Conservation (phyloP, 176 grass and related monocot species). For the maize (Zea mays) region DNA sequence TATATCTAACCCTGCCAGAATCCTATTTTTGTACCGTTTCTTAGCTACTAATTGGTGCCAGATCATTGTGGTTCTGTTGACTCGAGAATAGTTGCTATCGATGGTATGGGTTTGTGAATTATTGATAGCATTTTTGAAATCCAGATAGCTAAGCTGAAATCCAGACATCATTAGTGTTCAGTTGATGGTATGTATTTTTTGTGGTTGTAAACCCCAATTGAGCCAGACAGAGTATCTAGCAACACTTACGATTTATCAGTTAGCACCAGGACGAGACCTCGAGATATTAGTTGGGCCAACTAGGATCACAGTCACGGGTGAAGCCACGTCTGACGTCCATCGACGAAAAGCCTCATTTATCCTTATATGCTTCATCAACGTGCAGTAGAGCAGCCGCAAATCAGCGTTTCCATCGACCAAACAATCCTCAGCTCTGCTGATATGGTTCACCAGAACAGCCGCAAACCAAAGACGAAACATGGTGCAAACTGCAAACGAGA, state of each 20-base stretch:
- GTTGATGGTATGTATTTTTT: no score
- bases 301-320: no score
- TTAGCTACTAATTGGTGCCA: not conserved
- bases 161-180: no score
- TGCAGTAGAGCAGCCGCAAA: not conserved
- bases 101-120: not conserved
- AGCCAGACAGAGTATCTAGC: no score
- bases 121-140: not conserved
- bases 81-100: not conserved
- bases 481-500: not conserved
- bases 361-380: not conserved
- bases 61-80: not conserved
- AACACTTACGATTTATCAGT: no score
- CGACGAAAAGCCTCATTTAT: not conserved
- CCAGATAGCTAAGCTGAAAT: not conserved
- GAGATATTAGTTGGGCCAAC: no score
- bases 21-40: slow-evolving; percentile 35
- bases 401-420: not conserved
- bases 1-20: not conserved
- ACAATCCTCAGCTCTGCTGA: no score
- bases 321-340: no score
- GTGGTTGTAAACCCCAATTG: no score
- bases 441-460: not conserved
- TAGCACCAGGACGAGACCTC: no score
- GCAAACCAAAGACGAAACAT: not conserved